Evolutionary conservation across 768 basidiomycete species (phyloP), one percentile per base, ranked within the genome.

Genomic region (Suillus bovinus): DNA sequence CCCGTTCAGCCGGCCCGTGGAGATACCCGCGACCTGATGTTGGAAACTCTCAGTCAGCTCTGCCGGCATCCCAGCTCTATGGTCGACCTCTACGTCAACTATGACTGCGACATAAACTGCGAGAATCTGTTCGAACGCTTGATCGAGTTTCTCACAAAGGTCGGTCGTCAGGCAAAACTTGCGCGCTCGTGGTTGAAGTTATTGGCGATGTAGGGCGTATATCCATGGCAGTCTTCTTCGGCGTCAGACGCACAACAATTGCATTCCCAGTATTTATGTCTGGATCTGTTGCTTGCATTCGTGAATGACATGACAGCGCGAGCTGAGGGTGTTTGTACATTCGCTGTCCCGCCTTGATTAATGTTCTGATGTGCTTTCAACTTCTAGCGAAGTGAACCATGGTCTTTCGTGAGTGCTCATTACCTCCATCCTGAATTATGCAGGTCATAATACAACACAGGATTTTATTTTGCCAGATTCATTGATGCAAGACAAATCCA

Each of bases 41-140:
- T 99, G 62, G 96, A 98, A 74, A 91, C 91, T 5, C 78, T 99
- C 29, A 84, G 84, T 59, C 89, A 92, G 59, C 84, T 96, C 49
- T 89, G 92, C 17, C 82, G 90, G 3, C 87, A 91, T 68, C 86
- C 92, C 2, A 92, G 89, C 71, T 96, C 96, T 78, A 94, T 97
- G 91, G 93, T 96, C 52, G 94, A 99, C 69, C 79, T 97, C 16
- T 99, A 94, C 78, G 83, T 87, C 60, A 99, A 99, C 74, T 99
- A 98, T 74, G 97, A 99, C 72, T 98, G 95, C 70, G 94, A 97
- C 70, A 87, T 91, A 66, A 96, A 98, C 70, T 94, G 93, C 73
- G 97, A 99, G 78, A 96, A 99, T 73, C 76, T 99, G 61, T 96
- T 96, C 68, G 96, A 99, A 72, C 82, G 93, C 17, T 77, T 98